A percentile compares a stretch with the other conserved stretches of the same genome.
phyloP scores from a whole-genome alignment of 352 stramenopile species.

The Phytophthora litchii region DNA sequence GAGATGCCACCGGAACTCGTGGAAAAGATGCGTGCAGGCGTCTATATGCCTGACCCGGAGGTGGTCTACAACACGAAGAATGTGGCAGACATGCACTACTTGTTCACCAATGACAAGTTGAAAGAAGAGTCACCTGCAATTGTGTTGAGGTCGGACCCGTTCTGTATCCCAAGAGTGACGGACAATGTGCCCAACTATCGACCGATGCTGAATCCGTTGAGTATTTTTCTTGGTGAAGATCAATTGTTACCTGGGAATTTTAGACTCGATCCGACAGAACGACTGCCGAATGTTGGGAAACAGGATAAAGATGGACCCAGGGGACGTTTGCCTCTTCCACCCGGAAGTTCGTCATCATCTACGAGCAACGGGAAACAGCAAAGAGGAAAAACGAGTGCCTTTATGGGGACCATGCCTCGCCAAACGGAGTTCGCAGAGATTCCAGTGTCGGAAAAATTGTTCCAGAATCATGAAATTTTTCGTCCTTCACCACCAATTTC shows the following conservation, averaged over 20 bases:
- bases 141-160: conserved; percentile 65
- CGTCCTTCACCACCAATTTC: conserved; percentile 16
- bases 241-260: conserved; percentile 75
- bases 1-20: conserved; percentile 24
- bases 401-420: conserved; percentile 66
- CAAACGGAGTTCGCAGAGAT: conserved; percentile 60
- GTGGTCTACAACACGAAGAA: conserved; percentile 41
- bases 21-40: conserved; percentile 26
- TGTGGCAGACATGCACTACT: conserved; percentile 58
- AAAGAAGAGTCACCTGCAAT: conserved; percentile 55
- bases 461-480: conserved; percentile 47
- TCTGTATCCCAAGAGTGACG: conserved; percentile 73
- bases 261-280: conserved; percentile 56
- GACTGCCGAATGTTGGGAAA: conserved; percentile 22
- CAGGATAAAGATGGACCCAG: conserved; percentile 8
- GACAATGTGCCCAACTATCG: conserved; percentile 78
- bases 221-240: conserved; percentile 71
- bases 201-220: conserved; percentile 71
- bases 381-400: conserved; percentile 49
- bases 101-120: conserved; percentile 73
- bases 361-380: conserved; percentile 27
- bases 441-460: conserved; percentile 54
- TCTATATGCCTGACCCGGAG: conserved; percentile 28
- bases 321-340: conserved; percentile 1
- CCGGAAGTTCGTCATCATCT: conserved; percentile 24